phyloP scores from a whole-genome alignment of 345 rosid genomes.

The Corchorus capsularis region DNA sequence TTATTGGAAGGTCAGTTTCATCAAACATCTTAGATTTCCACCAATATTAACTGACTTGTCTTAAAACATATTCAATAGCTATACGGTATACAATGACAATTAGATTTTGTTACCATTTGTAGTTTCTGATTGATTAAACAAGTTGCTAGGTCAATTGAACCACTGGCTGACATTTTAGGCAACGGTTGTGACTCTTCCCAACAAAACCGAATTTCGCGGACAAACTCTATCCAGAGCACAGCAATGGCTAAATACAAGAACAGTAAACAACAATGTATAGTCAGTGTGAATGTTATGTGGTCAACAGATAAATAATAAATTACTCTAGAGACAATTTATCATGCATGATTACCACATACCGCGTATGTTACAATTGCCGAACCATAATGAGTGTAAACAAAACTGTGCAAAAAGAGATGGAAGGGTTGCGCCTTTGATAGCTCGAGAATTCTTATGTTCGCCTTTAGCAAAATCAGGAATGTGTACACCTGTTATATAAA shows the following conservation, averaged over 20 bases:
- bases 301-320: conserved; percentile 5
- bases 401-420: conserved; percentile 85
- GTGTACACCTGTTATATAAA: conserved; percentile 42
- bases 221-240: conserved; percentile 89
- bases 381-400: conserved; percentile 85
- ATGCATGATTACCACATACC: conserved; percentile 51
- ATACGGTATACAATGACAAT: background rate
- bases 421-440: conserved; percentile 83
- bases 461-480: conserved; percentile 52
- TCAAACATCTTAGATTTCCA: conserved; percentile 4
- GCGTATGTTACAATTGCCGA: conserved; percentile 89
- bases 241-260: conserved; percentile 67
- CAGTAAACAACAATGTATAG: background rate
- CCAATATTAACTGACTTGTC: conserved; percentile 8
- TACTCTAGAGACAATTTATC: background rate
- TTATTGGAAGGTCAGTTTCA: conserved; percentile 7
- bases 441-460: conserved; percentile 73
- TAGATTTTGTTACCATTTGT: conserved; percentile 68
- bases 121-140: conserved; percentile 93
- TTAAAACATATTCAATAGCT: conserved; percentile 2
- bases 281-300: conserved; percentile 20
- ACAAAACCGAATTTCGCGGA: conserved; percentile 96
- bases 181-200: conserved; percentile 95
- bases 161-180: conserved; percentile 65
- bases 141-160: conserved; percentile 78